Evolutionary conservation across 768 basidiomycete genomes (phyloP), one percentile per base, ranked within the genome.

Genomic region (Naematelia encephala): DNA sequence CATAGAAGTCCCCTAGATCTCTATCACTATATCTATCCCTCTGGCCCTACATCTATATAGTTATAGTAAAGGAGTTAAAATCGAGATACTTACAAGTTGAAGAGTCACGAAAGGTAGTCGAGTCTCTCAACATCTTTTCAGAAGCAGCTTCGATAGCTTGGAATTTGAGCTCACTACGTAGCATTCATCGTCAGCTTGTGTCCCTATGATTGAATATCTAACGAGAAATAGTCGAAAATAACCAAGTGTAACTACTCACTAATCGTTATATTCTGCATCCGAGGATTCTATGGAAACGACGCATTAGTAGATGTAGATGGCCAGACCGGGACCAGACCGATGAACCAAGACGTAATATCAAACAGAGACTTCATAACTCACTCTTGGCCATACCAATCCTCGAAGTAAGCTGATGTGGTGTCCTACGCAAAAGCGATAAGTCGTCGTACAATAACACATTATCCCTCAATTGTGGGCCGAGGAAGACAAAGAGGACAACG

Each of bases 301-400:
- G 39, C 16, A 51, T 62, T 50, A 59, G 57, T n/a, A n/a, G 23
- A 45, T 44, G 57, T 27, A 51, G 54, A 59, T 42, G 42, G 22
- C 26, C 29, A 56, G 55, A 25, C 27, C n/a, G n/a, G n/a, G n/a
- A n/a, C n/a, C n/a, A n/a, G n/a, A n/a, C n/a, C n/a, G n/a, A n/a
- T n/a, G n/a, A n/a, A n/a, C n/a, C n/a, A n/a, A n/a, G n/a, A n/a
- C n/a, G n/a, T n/a, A n/a, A n/a, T n/a, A n/a, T n/a, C n/a, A n/a
- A n/a, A n/a, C n/a, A n/a, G n/a, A n/a, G n/a, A n/a, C n/a, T n/a
- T n/a, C n/a, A n/a, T 44, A 2, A 77, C 85, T 80, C 73, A 94
- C 94, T 93, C 83, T 94, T 94, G 30, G 91, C 78, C 84, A 91
- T 87, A 27, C 96, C 96, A 68, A 88, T 86, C 81, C 86, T 89